Base-by-base conservation (phyloP, 2,329 filamentous ascomycete genomes). In the Botrytis fragariae region DNA sequence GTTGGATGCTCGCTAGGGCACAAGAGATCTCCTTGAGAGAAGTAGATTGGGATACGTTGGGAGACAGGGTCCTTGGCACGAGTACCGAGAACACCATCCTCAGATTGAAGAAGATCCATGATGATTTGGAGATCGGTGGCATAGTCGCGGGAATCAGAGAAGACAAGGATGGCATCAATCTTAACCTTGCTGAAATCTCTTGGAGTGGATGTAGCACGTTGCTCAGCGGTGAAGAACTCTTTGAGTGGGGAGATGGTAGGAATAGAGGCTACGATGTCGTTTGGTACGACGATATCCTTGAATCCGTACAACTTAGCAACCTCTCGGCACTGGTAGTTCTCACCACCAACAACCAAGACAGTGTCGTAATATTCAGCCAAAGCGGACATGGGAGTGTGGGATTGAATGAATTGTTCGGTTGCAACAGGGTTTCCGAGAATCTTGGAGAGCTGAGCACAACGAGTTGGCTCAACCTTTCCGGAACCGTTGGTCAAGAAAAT, bases 401-500 rank as follows among this genome's bases (percentile, higher is more conserved):
- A 91, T 82, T 93, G 91, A 80, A 93, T 93, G 85, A 93, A 94
- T 81, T 93, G 91, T 74, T 92, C 90, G 54, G 88, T 91, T 69
- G 85, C 87, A 81, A 93, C 88, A 70, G 89, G 89, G 79, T 87
- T 87, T 74, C 87, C 83, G 63, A 93, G 85, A 75, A 93, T 92
- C 80, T 88, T 87, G 76, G 88, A 86, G 29, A 93, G 87, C 82
- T 93, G 91, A 74, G 90, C 85, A 78, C 88, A 88, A 74, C 91
- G 90, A 51, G 88, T 86, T 72, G 84, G 81, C 82, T 93, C 91
- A 35, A 88, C 88, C 86, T 93, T 93, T 77, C 91, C 91, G 69
- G 90, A 91, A 76, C 91, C 91, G 84, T 93, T 93, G 80, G 91
- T 93, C 72, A 93, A 84, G 83, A 93, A 91, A 81, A 93, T 92